Percentiles rank a stretch among this genome's conserved stretches.
Conservation (phyloP, 2,329 filamentous ascomycete genomes). For the Sporothrix protearum region DNA sequence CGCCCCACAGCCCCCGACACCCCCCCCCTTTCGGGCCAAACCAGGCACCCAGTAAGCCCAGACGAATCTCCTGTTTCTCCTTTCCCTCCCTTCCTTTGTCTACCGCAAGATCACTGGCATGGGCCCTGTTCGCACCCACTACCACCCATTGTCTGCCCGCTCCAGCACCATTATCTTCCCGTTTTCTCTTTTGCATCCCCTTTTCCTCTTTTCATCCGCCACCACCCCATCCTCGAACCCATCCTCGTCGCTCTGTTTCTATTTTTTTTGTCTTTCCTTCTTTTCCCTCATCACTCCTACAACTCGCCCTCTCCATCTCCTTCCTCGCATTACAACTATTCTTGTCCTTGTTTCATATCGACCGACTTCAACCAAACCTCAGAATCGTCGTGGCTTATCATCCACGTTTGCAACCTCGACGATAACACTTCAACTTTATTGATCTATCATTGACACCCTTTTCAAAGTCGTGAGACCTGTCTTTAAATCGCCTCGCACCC, state of each 20-base stretch:
- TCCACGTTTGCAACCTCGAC: background rate
- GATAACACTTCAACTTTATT: background rate
- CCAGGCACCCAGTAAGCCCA: slow-evolving; percentile 20
- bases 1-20: slow-evolving; percentile 8
- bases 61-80: slow-evolving; percentile 24
- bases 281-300: background rate
- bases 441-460: background rate
- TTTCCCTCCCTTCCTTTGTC: slow-evolving; percentile 9
- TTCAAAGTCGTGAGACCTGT: background rate
- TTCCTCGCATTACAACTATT: slow-evolving; percentile 8
- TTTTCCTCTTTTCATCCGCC: slow-evolving; percentile 5
- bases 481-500: slow-evolving; percentile 6
- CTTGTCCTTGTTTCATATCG: slow-evolving; percentile 8
- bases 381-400: slow-evolving; percentile 7
- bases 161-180: slow-evolving; percentile 11
- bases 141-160: background rate
- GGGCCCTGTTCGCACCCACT: slow-evolving; percentile 9
- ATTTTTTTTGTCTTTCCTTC: background rate
- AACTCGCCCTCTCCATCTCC: background rate
- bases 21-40: background rate
- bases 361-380: background rate
- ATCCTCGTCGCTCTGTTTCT: slow-evolving; percentile 5
- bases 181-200: background rate
- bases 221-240: background rate
- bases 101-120: slow-evolving; percentile 14